phyloP scores from a whole-genome alignment of 495 filamentous ascomycete species.

The Articulospora tetracladia region DNA sequence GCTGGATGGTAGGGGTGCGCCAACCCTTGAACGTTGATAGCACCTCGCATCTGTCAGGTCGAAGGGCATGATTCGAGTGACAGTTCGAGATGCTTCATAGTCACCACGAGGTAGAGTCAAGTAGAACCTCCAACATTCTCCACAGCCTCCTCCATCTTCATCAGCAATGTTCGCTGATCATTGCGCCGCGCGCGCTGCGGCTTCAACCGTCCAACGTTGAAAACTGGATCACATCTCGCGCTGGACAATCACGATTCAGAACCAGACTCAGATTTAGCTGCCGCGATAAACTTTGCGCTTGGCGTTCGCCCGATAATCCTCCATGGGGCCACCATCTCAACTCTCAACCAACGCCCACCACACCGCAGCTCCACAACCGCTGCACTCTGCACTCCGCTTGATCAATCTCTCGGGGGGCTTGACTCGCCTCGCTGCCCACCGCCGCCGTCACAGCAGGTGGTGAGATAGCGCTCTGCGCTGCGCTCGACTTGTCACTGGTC shows the following conservation, averaged over 20 bases:
- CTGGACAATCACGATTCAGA: neutral
- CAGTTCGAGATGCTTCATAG: too few species aligned
- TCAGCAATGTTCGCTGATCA: too few species aligned
- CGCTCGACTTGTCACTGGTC: neutral
- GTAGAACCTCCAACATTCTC: too few species aligned
- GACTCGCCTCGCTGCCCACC: neutral
- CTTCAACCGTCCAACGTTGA: conserved; percentile 1
- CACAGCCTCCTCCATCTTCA: too few species aligned
- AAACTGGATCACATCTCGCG: neutral
- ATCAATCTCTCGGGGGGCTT: neutral
- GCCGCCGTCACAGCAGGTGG: neutral
- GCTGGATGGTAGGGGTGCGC: too few species aligned
- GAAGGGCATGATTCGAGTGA: too few species aligned
- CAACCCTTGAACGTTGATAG: neutral
- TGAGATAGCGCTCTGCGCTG: neutral
- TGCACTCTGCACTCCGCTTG: neutral
- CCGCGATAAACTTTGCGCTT: neutral
- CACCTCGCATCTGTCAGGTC: too few species aligned
- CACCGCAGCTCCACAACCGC: neutral
- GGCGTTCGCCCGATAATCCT: neutral
- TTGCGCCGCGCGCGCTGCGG: too few species aligned
- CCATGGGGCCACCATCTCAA: too few species aligned
- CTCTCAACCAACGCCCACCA: neutral
- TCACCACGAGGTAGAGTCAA: too few species aligned
- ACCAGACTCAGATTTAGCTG: neutral